Percentiles rank a stretch among this genome's conserved stretches.
phyloP scores from a whole-genome alignment of 2,329 filamentous ascomycete genomes.

The Fusarium humuli region DNA sequence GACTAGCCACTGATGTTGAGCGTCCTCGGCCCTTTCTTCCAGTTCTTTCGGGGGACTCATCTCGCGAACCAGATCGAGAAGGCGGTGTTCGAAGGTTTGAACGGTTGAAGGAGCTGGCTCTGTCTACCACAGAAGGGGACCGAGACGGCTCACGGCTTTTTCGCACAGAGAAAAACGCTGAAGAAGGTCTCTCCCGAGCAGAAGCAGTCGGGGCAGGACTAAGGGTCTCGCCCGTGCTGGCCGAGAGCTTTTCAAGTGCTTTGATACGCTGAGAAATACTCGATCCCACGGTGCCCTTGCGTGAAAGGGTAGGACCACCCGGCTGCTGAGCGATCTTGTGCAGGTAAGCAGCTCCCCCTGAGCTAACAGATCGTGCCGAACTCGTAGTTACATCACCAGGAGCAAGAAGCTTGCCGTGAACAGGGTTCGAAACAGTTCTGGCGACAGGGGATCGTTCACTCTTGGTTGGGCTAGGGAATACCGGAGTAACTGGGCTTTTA shows the following conservation, averaged over 20 bases:
- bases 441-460: conserved; percentile 46
- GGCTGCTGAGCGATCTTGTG: conserved; percentile 66
- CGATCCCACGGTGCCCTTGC: conserved; percentile 83
- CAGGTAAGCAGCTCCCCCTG: conserved; percentile 67
- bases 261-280: conserved; percentile 96
- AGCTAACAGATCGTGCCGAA: conserved; percentile 66
- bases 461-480: conserved; percentile 58
- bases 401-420: conserved; percentile 58
- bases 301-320: conserved; percentile 61
- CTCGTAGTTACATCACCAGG: conserved; percentile 61
- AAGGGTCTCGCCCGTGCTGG: conserved; percentile 48
- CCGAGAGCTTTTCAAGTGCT: conserved; percentile 83
- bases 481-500: conserved; percentile 82
- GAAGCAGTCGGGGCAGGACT: conserved; percentile 13
- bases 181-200: conserved; percentile 58
- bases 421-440: conserved; percentile 62
- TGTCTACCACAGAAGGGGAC: conserved; percentile 60
- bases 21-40: conserved; percentile 56
- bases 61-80: conserved; percentile 54
- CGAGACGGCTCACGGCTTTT: conserved; percentile 59
- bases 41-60: conserved; percentile 60
- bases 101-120: conserved; percentile 55
- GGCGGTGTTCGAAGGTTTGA: conserved; percentile 49
- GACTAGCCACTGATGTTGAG: conserved; percentile 66
- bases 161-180: conserved; percentile 70